Percentiles rank a stretch among this genome's conserved stretches.
Conservation (phyloP, 768 basidiomycete genomes). For the Hypsizygus marmoreus region DNA sequence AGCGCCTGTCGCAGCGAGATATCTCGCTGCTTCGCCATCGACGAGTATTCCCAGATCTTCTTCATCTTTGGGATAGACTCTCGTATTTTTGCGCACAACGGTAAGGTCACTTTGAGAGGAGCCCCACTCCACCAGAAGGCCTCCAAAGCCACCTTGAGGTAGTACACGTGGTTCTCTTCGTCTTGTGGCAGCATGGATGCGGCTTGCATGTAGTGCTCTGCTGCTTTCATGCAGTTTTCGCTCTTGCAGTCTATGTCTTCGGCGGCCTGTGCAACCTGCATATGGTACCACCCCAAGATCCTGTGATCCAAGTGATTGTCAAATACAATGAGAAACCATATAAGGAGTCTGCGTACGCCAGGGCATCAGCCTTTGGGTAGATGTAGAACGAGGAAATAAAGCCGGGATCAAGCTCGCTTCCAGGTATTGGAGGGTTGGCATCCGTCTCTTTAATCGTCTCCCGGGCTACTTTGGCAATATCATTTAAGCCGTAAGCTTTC, state of each 20-base stretch:
- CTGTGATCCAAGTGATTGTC: constrained; percentile 12
- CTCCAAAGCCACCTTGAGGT: constrained; percentile 33
- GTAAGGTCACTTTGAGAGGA: constrained; percentile 27
- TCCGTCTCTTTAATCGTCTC: constrained; percentile 33
- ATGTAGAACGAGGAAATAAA: constrained; percentile 38
- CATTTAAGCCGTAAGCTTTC: constrained; percentile 23
- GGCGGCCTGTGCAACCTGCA: constrained; percentile 21
- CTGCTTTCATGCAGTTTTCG: constrained; percentile 22
- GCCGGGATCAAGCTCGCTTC: constrained; percentile 23
- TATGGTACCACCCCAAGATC: constrained; percentile 31
- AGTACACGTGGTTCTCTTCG: constrained; percentile 36
- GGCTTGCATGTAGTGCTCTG: constrained; percentile 32
- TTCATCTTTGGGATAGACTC: constrained; percentile 20
- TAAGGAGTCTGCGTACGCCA: constrained; percentile 29
- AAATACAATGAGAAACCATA: not conserved
- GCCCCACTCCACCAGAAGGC: constrained; percentile 27
- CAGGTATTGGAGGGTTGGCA: constrained; percentile 19
- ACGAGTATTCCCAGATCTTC: constrained; percentile 21
- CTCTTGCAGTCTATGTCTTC: constrained; percentile 13
- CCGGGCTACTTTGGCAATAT: constrained; percentile 31
- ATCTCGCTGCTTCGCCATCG: not conserved
- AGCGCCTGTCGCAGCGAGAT: constrained; percentile 9
- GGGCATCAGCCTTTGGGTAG: constrained; percentile 37
- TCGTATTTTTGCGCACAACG: constrained; percentile 22
- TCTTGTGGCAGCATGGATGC: constrained; percentile 34